These are phyloP conservation scores for Agaricus bisporus DNA, from an alignment of 768 basidiomycete genomes.

Conservation along the genomic window DNA sequence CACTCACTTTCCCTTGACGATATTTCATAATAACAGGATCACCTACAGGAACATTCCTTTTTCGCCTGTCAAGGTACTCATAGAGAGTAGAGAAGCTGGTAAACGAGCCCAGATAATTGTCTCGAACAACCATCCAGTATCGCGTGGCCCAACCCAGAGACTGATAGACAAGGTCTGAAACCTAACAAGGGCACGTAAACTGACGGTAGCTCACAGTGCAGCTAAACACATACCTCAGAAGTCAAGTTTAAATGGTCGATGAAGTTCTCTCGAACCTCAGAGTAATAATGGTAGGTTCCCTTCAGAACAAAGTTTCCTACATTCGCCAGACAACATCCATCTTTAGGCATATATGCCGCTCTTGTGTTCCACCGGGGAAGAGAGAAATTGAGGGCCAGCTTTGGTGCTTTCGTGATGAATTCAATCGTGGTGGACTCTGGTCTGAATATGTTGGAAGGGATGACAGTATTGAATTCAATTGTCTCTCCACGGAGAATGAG, in stretches of 20 bases:
- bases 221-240: constrained; percentile 42
- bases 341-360: constrained; percentile 55
- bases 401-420: constrained; percentile 56
- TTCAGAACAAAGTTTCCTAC: constrained; percentile 49
- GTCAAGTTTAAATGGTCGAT: constrained; percentile 73
- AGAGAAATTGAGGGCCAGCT: constrained; percentile 52
- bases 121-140: constrained; percentile 81
- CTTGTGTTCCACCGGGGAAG: constrained; percentile 90
- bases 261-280: constrained; percentile 59
- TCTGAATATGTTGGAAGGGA: constrained; percentile 69
- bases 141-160: constrained; percentile 84
- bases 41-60: constrained; percentile 53
- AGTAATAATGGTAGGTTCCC: constrained; percentile 71
- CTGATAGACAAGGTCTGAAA: constrained; percentile 53
- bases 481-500: constrained; percentile 57
- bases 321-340: constrained; percentile 57
- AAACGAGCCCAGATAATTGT: constrained; percentile 93
- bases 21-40: constrained; percentile 82
- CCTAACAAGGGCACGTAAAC: constrained; percentile 27
- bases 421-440: constrained; percentile 63
- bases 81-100: constrained; percentile 86
- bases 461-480: constrained; percentile 42
- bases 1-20: constrained; percentile 64
- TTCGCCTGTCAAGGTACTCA: constrained; percentile 76
- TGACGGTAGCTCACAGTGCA: neutral